phyloP scores from a whole-genome alignment of 495 filamentous ascomycete species.

The Daldinia decipiens region DNA sequence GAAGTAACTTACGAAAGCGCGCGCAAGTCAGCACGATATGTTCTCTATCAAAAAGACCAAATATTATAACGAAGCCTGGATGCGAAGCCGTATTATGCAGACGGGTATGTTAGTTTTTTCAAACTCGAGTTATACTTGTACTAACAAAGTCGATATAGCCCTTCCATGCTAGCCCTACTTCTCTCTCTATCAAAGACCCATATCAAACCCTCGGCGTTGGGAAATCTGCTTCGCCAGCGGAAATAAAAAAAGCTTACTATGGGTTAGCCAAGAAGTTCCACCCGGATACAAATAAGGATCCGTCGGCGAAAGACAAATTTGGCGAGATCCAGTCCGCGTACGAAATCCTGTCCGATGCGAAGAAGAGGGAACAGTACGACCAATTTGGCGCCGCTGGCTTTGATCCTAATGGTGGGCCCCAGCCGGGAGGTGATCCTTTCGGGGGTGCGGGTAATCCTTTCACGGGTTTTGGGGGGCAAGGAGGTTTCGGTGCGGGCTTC shows the following conservation, averaged over 20 bases:
- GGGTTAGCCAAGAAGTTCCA: conserved; percentile 98
- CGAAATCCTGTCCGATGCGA: conserved; percentile 87
- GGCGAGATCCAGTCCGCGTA: conserved; percentile 90
- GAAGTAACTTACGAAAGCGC: conserved; percentile 47
- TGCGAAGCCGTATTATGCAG: conserved; percentile 22
- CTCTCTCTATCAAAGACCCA: conserved; percentile 75
- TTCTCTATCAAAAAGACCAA: conserved; percentile 29
- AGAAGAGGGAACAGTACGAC: conserved; percentile 92
- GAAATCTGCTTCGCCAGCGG: conserved; percentile 78
- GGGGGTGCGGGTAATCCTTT: conserved; percentile 71
- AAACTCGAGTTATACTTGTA: conserved; percentile 2
- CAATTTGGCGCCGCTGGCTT: conserved; percentile 89
- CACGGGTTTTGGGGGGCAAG: conserved; percentile 66
- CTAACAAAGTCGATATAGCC: conserved; percentile 56
- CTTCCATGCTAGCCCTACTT: conserved; percentile 77
- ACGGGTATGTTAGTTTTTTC: conserved; percentile 40
- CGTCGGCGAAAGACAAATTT: conserved; percentile 91
- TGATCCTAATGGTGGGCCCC: conserved; percentile 77
- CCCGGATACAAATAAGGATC: conserved; percentile 96
- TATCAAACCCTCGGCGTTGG: conserved; percentile 87
- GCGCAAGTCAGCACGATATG: conserved; percentile 47
- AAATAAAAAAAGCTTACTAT: conserved; percentile 99
- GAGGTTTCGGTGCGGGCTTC: conserved; percentile 78
- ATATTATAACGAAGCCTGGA: neutral
- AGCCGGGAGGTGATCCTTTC: conserved; percentile 68